These are phyloP conservation scores for Iris pallida DNA, from an alignment of 116 monocot genomes.

Conservation along the genomic window DNA sequence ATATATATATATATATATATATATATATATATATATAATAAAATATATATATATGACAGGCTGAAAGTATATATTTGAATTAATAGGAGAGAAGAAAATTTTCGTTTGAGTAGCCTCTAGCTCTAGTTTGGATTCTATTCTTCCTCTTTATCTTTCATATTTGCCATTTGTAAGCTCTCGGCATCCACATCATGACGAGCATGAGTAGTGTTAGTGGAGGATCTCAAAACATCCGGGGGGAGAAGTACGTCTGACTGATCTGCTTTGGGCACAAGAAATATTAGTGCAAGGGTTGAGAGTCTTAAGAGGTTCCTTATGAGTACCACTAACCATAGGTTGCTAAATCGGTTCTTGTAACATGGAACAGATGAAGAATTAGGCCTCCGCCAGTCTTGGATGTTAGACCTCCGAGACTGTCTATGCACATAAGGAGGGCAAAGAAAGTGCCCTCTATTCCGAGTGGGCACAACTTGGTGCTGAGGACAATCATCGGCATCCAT, in stretches of 20 bases:
- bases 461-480: slow-evolving; percentile 65
- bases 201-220: too few species aligned
- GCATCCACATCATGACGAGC: slow-evolving; percentile 9
- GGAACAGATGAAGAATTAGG: slow-evolving; percentile 35
- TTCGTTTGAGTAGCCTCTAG: background rate
- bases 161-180: slow-evolving; percentile 28
- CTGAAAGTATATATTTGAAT: background rate
- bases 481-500: slow-evolving; percentile 79
- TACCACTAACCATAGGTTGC: slow-evolving; percentile 45
- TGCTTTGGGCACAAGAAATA: slow-evolving; percentile 52
- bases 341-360: slow-evolving; percentile 61
- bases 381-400: slow-evolving; percentile 43
- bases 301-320: slow-evolving; percentile 60
- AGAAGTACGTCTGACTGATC: slow-evolving; percentile 32
- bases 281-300: slow-evolving; percentile 30
- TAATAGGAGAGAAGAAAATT: background rate
- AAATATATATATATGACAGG: too few species aligned
- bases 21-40: too few species aligned
- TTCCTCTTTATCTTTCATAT: slow-evolving; percentile 4
- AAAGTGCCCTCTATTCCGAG: slow-evolving; percentile 68
- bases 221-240: slow-evolving; percentile 32
- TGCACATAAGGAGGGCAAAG: slow-evolving; percentile 73
- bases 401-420: slow-evolving; percentile 50
- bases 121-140: background rate
- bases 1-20: too few species aligned